A percentile compares a stretch with the other conserved stretches of the same genome.
phyloP scores from a whole-genome alignment of 2,329 filamentous ascomycete species.

The Aspergillus pseudoglaucus region DNA sequence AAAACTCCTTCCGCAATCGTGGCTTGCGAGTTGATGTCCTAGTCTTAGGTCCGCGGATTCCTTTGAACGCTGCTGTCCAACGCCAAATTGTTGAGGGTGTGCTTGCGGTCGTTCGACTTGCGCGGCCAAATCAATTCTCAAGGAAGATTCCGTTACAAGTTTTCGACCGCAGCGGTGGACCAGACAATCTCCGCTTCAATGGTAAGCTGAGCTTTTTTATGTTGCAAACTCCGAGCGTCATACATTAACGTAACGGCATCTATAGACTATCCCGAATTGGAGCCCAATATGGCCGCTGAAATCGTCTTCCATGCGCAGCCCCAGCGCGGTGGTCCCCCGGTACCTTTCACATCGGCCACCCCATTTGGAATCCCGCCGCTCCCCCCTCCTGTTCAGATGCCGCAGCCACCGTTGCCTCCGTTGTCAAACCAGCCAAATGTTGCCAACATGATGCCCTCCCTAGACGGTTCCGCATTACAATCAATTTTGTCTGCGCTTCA shows the following conservation, averaged over 20 bases:
- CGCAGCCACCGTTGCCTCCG: slow-evolving; percentile 27
- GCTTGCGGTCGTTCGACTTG: slow-evolving; percentile 72
- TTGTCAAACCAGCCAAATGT: slow-evolving; percentile 46
- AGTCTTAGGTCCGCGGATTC: slow-evolving; percentile 68
- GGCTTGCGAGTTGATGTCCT: slow-evolving; percentile 72
- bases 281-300: slow-evolving; percentile 71
- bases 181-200: slow-evolving; percentile 71
- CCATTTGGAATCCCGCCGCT: slow-evolving; percentile 31
- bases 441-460: slow-evolving; percentile 57
- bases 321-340: slow-evolving; percentile 29
- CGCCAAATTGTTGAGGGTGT: slow-evolving; percentile 85
- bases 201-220: slow-evolving; percentile 33
- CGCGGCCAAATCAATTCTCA: slow-evolving; percentile 59
- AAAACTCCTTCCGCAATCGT: slow-evolving; percentile 65
- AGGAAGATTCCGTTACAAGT: slow-evolving; percentile 75
- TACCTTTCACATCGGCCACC: slow-evolving; percentile 31
- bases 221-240: not conserved
- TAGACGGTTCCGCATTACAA: slow-evolving; percentile 66
- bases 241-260: slow-evolving; percentile 7
- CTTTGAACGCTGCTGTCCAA: slow-evolving; percentile 72
- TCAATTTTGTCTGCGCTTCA: slow-evolving; percentile 59
- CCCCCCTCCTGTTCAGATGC: slow-evolving; percentile 23
- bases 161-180: slow-evolving; percentile 73
- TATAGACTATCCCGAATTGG: slow-evolving; percentile 74
- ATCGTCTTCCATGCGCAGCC: slow-evolving; percentile 60